Percentiles rank a stretch among this genome's conserved stretches.
Evolutionary conservation across 371 early-diverging fungal species (phyloP).

Genomic region (Mortierella sp.): DNA sequence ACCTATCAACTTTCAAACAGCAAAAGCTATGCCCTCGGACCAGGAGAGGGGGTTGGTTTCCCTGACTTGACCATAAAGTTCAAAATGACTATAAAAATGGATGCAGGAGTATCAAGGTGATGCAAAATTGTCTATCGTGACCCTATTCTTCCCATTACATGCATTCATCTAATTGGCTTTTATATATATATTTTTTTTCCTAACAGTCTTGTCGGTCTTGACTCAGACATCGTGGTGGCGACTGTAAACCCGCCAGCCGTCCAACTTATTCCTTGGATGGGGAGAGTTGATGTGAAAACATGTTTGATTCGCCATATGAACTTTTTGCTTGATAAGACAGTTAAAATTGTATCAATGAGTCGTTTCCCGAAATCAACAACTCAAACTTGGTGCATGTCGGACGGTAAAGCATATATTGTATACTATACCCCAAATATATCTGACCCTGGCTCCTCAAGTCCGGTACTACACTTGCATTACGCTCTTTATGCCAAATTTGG

Average conservation of each 20-base stretch:
- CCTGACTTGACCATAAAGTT: conserved; percentile 54
- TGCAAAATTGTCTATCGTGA: not conserved
- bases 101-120: conserved; percentile 54
- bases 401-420: conserved; percentile 54
- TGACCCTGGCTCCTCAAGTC: conserved; percentile 25
- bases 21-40: conserved; percentile 53
- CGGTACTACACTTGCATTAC: conserved; percentile 11
- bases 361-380: conserved; percentile 52
- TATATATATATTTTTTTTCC: not conserved
- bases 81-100: conserved; percentile 57
- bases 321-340: conserved; percentile 50
- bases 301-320: conserved; percentile 52
- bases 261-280: conserved; percentile 52
- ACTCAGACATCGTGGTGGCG: conserved; percentile 49
- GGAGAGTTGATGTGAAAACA: conserved; percentile 56
- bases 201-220: conserved; percentile 41
- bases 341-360: conserved; percentile 50
- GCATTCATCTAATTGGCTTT: too few species aligned
- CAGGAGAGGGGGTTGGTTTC: conserved; percentile 52
- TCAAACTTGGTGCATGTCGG: conserved; percentile 56
- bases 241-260: conserved; percentile 52
- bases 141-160: too few species aligned
- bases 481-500: not conserved
- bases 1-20: conserved; percentile 53
- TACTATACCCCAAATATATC: conserved; percentile 52